Conservation (phyloP, 352 stramenopile genomes). For the Phytophthora melonis region DNA sequence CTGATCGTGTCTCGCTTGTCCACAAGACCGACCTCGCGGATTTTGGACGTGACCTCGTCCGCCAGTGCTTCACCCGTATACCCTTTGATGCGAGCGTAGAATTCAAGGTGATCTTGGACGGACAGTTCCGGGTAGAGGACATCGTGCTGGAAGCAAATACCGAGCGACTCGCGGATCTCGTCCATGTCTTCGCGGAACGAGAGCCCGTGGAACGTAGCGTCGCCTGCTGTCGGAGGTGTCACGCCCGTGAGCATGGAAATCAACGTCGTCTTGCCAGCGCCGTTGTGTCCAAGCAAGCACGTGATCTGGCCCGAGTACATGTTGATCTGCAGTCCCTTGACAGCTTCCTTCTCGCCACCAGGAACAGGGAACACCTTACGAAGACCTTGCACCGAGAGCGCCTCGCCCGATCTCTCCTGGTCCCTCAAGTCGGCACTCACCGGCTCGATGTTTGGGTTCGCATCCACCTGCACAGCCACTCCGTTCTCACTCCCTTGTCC, state of each 20-base stretch:
- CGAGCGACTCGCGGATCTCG: constrained; percentile 66
- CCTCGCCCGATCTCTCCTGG: constrained; percentile 61
- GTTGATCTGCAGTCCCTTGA: constrained; percentile 87
- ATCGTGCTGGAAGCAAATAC: constrained; percentile 85
- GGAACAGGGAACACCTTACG: constrained; percentile 82
- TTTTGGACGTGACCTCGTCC: constrained; percentile 48
- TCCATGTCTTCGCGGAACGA: constrained; percentile 75
- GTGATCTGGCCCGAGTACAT: constrained; percentile 85
- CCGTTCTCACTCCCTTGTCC: constrained; percentile 47
- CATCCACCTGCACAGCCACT: constrained; percentile 35
- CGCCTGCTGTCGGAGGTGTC: constrained; percentile 50
- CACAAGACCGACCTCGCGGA: constrained; percentile 65
- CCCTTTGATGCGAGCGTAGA: constrained; percentile 76
- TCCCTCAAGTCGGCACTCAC: constrained; percentile 50
- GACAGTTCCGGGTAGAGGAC: constrained; percentile 83
- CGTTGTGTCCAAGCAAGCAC: constrained; percentile 94
- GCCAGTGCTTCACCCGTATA: constrained; percentile 48
- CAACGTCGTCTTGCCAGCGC: constrained; percentile 95
- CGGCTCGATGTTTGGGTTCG: constrained; percentile 60
- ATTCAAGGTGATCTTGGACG: constrained; percentile 75
- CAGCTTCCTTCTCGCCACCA: constrained; percentile 87
- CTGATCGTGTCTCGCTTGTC: constrained; percentile 59
- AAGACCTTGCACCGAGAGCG: constrained; percentile 64
- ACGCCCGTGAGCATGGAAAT: constrained; percentile 87
- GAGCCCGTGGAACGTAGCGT: constrained; percentile 54